A percentile compares a stretch with the other conserved stretches of the same genome.
Conservation (phyloP, 1,139 yeast genomes). For the Suhomyces chickasaworum region DNA sequence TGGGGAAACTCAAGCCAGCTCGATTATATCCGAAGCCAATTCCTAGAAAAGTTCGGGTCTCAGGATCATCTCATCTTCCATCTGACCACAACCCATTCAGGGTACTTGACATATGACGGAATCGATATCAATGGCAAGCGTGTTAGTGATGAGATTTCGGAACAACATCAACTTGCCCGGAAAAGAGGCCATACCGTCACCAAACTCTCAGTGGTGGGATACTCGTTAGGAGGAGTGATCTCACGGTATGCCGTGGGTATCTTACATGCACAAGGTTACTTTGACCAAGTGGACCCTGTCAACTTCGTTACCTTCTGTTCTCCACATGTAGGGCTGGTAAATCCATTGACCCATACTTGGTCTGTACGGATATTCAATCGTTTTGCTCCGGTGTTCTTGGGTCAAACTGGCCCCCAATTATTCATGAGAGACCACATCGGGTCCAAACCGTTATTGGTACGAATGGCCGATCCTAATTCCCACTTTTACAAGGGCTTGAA, state of each 20-base stretch:
- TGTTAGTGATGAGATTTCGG: slow-evolving; percentile 66
- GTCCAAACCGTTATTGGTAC: slow-evolving; percentile 53
- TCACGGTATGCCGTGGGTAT: slow-evolving; percentile 78
- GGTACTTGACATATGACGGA: slow-evolving; percentile 80
- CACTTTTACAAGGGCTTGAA: slow-evolving; percentile 59
- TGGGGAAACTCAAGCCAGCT: slow-evolving; percentile 81
- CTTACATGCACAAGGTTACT: slow-evolving; percentile 54
- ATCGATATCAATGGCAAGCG: slow-evolving; percentile 82
- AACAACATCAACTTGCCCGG: slow-evolving; percentile 42
- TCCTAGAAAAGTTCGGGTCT: neutral
- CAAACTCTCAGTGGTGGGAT: slow-evolving; percentile 72
- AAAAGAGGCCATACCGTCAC: slow-evolving; percentile 34
- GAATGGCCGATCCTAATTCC: slow-evolving; percentile 66
- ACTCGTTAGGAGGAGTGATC: slow-evolving; percentile 81
- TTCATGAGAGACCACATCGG: slow-evolving; percentile 55
- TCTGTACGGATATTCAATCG: slow-evolving; percentile 55
- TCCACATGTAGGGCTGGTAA: slow-evolving; percentile 79
- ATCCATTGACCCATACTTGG: slow-evolving; percentile 52
- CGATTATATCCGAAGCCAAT: slow-evolving; percentile 48
- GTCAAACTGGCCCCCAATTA: slow-evolving; percentile 71
- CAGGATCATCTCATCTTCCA: slow-evolving; percentile 49
- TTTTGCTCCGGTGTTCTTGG: slow-evolving; percentile 62
- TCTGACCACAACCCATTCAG: slow-evolving; percentile 62
- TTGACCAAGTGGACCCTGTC: slow-evolving; percentile 51
- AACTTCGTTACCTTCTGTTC: slow-evolving; percentile 75